A percentile compares a stretch with the other conserved stretches of the same genome.
Evolutionary conservation across 78 protist species (phyloP).

Genomic region (Protostelium mycophagum): DNA sequence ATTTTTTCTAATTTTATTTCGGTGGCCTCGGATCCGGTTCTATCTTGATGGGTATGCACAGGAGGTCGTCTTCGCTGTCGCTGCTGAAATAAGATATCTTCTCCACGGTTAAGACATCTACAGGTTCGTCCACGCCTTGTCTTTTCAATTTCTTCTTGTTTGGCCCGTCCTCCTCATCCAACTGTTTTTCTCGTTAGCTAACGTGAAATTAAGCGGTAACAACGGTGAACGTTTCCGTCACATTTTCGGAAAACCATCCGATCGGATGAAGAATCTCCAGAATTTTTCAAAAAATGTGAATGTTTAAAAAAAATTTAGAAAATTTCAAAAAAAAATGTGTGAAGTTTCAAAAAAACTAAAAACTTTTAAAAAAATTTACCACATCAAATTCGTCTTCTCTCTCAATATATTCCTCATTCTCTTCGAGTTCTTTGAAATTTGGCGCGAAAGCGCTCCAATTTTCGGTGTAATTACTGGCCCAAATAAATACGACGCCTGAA

Average conservation of each 20-base stretch:
- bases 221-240: too few relatives aligned
- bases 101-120: constrained; percentile 31
- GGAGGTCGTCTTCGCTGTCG: constrained; percentile 58
- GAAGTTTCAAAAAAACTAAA: too few relatives aligned
- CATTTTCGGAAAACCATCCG: too few relatives aligned
- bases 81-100: constrained; percentile 40
- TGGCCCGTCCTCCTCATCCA: not conserved
- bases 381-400: constrained; percentile 80
- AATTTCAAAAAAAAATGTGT: too few relatives aligned
- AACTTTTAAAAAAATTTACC: not conserved
- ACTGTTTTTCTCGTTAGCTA: not conserved
- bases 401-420: constrained; percentile 71
- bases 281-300: too few relatives aligned
- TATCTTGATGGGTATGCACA: not conserved
- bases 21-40: not conserved
- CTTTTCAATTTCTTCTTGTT: not conserved
- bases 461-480: constrained; percentile 47
- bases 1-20: too few relatives aligned
- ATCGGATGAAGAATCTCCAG: too few relatives aligned
- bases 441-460: constrained; percentile 87
- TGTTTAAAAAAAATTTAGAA: too few relatives aligned
- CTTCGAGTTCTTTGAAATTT: constrained; percentile 71
- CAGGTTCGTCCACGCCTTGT: not conserved
- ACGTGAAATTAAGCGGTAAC: too few relatives aligned
- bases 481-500: constrained; percentile 43